Percentiles rank a stretch among this genome's conserved stretches.
phyloP scores from a whole-genome alignment of 2,329 filamentous ascomycete genomes.

The Juglanconis juglandina region DNA sequence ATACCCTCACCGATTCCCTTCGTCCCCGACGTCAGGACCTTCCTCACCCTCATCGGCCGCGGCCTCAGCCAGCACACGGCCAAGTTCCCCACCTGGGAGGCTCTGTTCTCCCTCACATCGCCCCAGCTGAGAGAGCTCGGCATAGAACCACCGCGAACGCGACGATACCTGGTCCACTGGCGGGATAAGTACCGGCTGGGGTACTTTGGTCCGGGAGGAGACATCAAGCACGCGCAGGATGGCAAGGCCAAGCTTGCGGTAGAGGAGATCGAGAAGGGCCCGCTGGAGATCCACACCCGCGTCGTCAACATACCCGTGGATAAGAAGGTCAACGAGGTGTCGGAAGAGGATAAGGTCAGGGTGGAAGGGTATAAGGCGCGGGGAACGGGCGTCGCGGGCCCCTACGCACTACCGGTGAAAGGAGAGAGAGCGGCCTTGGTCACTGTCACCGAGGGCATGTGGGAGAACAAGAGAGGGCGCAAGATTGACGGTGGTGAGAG shows the following conservation, averaged over 20 bases:
- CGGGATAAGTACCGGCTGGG: constrained; percentile 79
- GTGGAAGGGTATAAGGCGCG: constrained; percentile 66
- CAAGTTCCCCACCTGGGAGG: constrained; percentile 89
- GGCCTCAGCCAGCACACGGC: constrained; percentile 74
- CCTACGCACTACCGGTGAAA: constrained; percentile 67
- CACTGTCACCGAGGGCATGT: constrained; percentile 78
- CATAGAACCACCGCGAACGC: constrained; percentile 77
- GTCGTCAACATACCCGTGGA: constrained; percentile 54
- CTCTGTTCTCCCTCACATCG: constrained; percentile 79
- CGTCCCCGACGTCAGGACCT: constrained; percentile 78
- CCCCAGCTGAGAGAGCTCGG: constrained; percentile 77
- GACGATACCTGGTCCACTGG: constrained; percentile 84
- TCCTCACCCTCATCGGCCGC: constrained; percentile 88
- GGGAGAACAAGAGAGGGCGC: constrained; percentile 80
- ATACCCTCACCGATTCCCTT: constrained; percentile 76
- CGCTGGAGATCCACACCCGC: constrained; percentile 44
- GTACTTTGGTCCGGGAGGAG: constrained; percentile 76
- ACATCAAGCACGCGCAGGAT: constrained; percentile 67
- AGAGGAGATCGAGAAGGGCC: constrained; percentile 32
- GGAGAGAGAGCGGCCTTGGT: constrained; percentile 63
- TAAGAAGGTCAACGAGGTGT: constrained; percentile 34
- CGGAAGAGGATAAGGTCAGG: constrained; percentile 42
- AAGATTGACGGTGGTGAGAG: constrained; percentile 98
- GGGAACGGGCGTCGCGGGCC: constrained; percentile 69
- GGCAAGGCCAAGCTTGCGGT: constrained; percentile 52